Evolutionary conservation across 768 basidiomycete genomes (phyloP).

Genomic region (Lactifluus subvellereus): DNA sequence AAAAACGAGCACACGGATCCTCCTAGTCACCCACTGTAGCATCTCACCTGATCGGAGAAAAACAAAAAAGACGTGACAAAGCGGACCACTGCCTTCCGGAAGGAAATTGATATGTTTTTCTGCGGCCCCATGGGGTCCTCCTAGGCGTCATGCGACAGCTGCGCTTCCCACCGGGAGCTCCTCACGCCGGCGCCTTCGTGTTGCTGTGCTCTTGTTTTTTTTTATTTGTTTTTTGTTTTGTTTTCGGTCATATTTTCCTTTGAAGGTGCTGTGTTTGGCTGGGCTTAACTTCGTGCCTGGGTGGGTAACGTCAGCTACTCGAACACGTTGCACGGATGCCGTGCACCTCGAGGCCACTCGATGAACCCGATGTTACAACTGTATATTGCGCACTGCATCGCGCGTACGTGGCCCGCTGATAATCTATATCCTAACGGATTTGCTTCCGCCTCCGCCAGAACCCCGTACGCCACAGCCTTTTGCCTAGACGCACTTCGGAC

Average conservation of each 20-base stretch:
- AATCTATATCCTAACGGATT: background rate
- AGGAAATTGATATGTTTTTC: background rate
- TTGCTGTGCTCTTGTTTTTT: background rate
- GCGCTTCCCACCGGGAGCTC: background rate
- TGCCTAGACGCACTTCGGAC: background rate
- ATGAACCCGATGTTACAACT: background rate
- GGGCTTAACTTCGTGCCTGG: constrained; percentile 9
- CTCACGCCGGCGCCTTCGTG: background rate
- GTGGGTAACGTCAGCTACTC: constrained; percentile 1
- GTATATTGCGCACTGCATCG: background rate
- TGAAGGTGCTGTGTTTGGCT: constrained; percentile 13
- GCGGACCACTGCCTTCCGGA: constrained; percentile 14
- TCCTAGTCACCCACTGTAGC: background rate
- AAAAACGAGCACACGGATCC: background rate
- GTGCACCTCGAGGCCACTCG: constrained; percentile 15
- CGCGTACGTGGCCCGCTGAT: background rate
- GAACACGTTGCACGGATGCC: constrained; percentile 19
- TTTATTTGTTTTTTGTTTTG: background rate
- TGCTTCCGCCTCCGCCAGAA: background rate
- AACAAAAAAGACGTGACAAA: constrained; percentile 4
- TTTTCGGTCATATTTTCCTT: background rate
- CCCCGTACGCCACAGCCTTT: background rate
- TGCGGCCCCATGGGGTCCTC: too few relatives aligned
- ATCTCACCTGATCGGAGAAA: background rate
- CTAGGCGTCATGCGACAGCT: background rate